A percentile compares a stretch with the other conserved stretches of the same genome.
These are phyloP conservation scores for Hydnomerulius pinastri DNA, from an alignment of 768 basidiomycete genomes.

Conservation along the genomic window DNA sequence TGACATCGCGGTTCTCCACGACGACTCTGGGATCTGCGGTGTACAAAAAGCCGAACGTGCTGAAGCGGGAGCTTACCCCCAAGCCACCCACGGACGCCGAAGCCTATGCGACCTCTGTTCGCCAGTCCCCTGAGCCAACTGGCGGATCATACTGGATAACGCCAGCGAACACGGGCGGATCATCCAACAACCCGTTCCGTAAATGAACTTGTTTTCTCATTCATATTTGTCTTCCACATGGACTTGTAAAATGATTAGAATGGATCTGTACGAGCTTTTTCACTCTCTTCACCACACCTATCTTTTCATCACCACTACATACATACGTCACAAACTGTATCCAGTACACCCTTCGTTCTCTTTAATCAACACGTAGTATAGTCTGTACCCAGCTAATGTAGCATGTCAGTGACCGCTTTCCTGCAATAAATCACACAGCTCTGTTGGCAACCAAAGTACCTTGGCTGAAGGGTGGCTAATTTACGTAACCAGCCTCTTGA, in stretches of 20 bases:
- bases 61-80: conserved; percentile 26
- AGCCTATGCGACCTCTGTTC: conserved; percentile 53
- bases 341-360: conserved; percentile 8
- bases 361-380: conserved; percentile 14
- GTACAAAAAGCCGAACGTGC: conserved; percentile 32
- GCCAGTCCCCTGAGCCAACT: conserved; percentile 31
- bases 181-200: conserved; percentile 60
- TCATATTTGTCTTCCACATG: conserved; percentile 23
- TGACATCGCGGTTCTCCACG: conserved; percentile 50
- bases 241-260: conserved; percentile 25
- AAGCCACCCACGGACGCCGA: conserved; percentile 57
- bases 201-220: conserved; percentile 32
- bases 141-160: conserved; percentile 46
- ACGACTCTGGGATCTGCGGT: conserved; percentile 44
- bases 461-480: too few relatives aligned
- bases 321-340: conserved; percentile 19
- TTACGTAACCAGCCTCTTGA: neutral
- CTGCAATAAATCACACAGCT: too few relatives aligned
- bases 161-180: conserved; percentile 45
- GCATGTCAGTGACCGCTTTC: conserved; percentile 4
- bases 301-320: conserved; percentile 6
- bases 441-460: too few relatives aligned
- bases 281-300: conserved; percentile 7
- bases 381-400: conserved; percentile 27
- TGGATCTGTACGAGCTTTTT: conserved; percentile 5